Base-by-base conservation (phyloP, 805 yeast genomes). In the Diddensiella transvaalensis region DNA sequence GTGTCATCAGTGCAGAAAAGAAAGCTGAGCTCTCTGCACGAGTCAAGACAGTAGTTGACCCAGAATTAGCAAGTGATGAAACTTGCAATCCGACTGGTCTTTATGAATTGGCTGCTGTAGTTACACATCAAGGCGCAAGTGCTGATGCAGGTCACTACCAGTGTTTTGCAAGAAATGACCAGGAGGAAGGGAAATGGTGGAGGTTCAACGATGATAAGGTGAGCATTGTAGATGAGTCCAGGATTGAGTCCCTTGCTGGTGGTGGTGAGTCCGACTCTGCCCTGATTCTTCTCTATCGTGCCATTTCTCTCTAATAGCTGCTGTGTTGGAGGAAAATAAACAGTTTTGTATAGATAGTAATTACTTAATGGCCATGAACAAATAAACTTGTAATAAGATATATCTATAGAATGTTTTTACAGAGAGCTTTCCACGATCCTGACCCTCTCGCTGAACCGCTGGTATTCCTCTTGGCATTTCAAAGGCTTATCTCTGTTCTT, bases 71-170 rank as follows among this genome's bases (percentile, higher is more conserved):
- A 37, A 55, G 46, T 1, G 75, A 72, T 46, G 50, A 50, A 5
- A 87, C 90, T 17, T 88, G 85, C 60, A 89, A 91, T 62, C 91
- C 95, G 3, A 82, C 95, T 0, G 87, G 93, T 1, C 78, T 93
- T 33, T 93, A 93, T 63, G 89, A 88, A 55, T 77, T 93, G 55
- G 71, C 74, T 33, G 88, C 95, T 1, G 79, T 93, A 21, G 80
- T 93, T 51, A 88, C 98, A 1, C 99, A 93, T 69, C 85, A 84
- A 62, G 99, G 99, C 43, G 82, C 96, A 4, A 82, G 90, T 39
- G 96, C 98, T 0, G 98, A 93, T 65, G 85, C 96, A 23, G 99
- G 99, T 15, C 99, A 93, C 68, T 93, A 93, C 68, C 97, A 90
- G 69, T 82, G 91, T 23, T 93, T 87, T 69, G 83, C 85, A 13